Percentiles rank a stretch among this genome's conserved stretches.
Conservation (phyloP, 257 asterid genomes). For the Cordia subcordata region DNA sequence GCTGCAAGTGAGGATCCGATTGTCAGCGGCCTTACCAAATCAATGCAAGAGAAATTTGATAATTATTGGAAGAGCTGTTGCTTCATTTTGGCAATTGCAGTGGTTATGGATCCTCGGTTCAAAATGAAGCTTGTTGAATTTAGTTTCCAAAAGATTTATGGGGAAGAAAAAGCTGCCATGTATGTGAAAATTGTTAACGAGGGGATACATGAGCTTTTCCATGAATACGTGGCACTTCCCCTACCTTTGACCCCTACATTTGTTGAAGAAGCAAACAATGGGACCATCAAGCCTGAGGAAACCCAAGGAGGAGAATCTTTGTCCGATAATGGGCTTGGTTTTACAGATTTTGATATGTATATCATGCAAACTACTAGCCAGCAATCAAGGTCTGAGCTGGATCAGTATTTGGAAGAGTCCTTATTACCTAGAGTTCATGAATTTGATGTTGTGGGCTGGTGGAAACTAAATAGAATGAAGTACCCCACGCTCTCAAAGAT, state of each 20-base stretch:
- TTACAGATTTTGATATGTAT: conserved; percentile 70
- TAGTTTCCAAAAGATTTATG: conserved; percentile 76
- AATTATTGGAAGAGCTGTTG: conserved; percentile 81
- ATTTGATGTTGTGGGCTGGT: conserved; percentile 92
- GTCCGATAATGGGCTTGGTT: conserved; percentile 46
- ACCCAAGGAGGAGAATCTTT: conserved; percentile 21
- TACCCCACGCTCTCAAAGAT: conserved; percentile 90
- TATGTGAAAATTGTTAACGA: conserved; percentile 66
- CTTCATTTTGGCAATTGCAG: conserved; percentile 77
- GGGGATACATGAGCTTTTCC: conserved; percentile 85
- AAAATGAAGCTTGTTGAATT: conserved; percentile 90
- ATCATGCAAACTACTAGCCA: conserved; percentile 83
- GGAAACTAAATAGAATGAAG: conserved; percentile 78
- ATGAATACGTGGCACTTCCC: conserved; percentile 66
- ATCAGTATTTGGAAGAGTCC: conserved; percentile 93
- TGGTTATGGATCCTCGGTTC: conserved; percentile 95
- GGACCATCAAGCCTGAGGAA: conserved; percentile 34
- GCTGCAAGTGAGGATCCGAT: conserved; percentile 62
- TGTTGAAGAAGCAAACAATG: conserved; percentile 53
- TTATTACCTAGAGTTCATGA: conserved; percentile 80
- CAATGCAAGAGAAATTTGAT: conserved; percentile 77
- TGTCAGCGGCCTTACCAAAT: conserved; percentile 48
- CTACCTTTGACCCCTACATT: conserved; percentile 53
- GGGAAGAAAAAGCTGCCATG: conserved; percentile 49
- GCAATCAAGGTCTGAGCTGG: conserved; percentile 67